Evolutionary conservation across 768 basidiomycete species (phyloP), one percentile per base, ranked within the genome.

Genomic region (Tylopilus rubrobrunneus): DNA sequence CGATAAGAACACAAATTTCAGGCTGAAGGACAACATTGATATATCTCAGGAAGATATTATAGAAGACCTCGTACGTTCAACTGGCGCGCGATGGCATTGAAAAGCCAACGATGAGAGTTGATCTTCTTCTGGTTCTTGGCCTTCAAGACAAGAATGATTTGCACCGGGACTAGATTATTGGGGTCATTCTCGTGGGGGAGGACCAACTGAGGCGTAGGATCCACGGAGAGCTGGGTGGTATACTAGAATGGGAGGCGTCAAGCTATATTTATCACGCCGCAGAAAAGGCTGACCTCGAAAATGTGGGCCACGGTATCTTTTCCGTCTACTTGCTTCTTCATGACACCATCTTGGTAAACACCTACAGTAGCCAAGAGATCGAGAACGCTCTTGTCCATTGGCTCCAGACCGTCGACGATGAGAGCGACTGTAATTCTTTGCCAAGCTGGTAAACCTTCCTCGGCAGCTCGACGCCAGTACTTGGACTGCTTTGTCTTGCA

Each of bases 101-200:
- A 95, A 27, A 96, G 76, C 94, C 94, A 96, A 40, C 93, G 85
- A 72, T 96, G 93, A 50, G 90, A 92, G 65, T 93, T 94, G 72
- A 93, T 94, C 76, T 96, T 95, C 78, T 94, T 95, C 69, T 90
- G 85, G 73, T 96, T 96, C 75, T 95, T 89, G 7, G 91, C 91
- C 71, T 96, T 97, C 61, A 96, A 73, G 52, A 93, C 84, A 49
- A 96, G 80, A 54, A 96, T 94, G 61, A 97, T 86, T 64, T 92
- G 90, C 5, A 97, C 92, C 0, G 94, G 92, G 3, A 95, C 90
- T 31, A 98, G 72, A 68, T 97, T 97, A 73, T 93, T 92, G 17
- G 90, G 83, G 63, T 97, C 92, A 34, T 91, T 88, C 12, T 84
- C 80, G 64, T 92, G 89, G 37, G 97, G 96, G 25, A 94, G 84